phyloP scores from a whole-genome alignment of 768 basidiomycete genomes.

The Mycena haematopus region DNA sequence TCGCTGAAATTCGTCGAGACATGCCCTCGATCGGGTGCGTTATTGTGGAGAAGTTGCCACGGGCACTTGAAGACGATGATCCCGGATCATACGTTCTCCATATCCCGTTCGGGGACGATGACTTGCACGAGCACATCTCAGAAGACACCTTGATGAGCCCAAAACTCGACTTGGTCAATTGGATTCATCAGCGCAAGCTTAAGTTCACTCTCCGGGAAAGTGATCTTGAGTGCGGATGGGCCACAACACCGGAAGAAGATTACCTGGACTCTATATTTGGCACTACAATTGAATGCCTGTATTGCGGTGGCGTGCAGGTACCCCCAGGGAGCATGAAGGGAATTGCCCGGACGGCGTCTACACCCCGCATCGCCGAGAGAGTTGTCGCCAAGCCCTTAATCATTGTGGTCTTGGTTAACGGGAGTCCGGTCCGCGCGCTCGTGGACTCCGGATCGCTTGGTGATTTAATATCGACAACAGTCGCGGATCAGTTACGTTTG shows the following conservation, averaged over 20 bases:
- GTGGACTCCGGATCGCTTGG: too few species aligned
- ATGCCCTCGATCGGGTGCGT: neutral
- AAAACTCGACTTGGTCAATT: neutral
- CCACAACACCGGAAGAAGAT: neutral
- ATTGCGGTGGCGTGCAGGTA: too few species aligned
- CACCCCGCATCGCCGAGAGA: neutral
- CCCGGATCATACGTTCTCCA: too few species aligned
- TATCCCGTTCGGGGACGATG: too few species aligned
- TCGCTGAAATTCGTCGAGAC: neutral
- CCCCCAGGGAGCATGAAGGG: neutral
- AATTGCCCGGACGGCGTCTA: neutral
- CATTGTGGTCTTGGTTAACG: too few species aligned
- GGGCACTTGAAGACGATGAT: neutral
- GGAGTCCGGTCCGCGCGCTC: too few species aligned
- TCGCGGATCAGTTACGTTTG: slow-evolving; percentile 6
- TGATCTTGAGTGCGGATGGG: too few species aligned
- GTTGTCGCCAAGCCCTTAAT: too few species aligned
- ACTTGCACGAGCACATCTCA: neutral
- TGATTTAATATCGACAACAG: too few species aligned
- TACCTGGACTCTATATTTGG: neutral
- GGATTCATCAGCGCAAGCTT: neutral
- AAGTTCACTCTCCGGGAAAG: neutral
- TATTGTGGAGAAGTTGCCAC: neutral
- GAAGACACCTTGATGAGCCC: neutral
- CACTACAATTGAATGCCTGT: too few species aligned